A percentile compares a stretch with the other conserved stretches of the same genome.
phyloP scores from a whole-genome alignment of 1,284 basidiomycete species.

The Fomes fomentarius region DNA sequence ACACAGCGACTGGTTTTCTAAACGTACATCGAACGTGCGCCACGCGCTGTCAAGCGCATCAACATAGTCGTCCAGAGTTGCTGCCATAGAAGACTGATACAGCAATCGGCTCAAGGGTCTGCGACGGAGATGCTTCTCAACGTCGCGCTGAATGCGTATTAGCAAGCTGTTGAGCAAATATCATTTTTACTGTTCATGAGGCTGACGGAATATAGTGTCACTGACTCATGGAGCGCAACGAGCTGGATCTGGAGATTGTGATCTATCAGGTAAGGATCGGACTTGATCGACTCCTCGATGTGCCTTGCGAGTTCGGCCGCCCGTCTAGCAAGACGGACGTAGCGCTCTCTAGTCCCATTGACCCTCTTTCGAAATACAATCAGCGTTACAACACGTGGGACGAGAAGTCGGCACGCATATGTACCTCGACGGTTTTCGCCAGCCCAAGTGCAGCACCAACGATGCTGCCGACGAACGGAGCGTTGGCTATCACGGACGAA shows the following conservation, averaged over 20 bases:
- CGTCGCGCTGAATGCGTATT: slow-evolving; percentile 1
- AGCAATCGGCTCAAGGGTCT: slow-evolving; percentile 6
- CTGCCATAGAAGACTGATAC: slow-evolving; percentile 8
- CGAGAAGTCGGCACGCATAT: not conserved
- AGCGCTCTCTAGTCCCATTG: slow-evolving; percentile 3
- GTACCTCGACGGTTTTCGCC: slow-evolving; percentile 9
- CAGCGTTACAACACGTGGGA: not conserved
- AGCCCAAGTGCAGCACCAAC: slow-evolving; percentile 8
- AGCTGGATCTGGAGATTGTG: not conserved
- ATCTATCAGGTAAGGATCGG: slow-evolving; percentile 6
- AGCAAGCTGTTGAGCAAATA: not conserved
- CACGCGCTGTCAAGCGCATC: slow-evolving; percentile 10
- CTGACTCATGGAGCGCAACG: slow-evolving; percentile 5
- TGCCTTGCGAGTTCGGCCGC: slow-evolving; percentile 8
- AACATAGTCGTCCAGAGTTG: slow-evolving; percentile 8
- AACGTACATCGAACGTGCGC: slow-evolving; percentile 11
- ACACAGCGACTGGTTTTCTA: too few species aligned
- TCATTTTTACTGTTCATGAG: too few species aligned
- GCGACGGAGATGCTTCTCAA: slow-evolving; percentile 1
- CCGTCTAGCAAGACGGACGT: slow-evolving; percentile 10
- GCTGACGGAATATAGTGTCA: too few species aligned
- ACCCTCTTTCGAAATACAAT: not conserved
- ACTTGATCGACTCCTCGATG: slow-evolving; percentile 5
- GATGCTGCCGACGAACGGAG: slow-evolving; percentile 6
- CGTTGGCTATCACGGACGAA: slow-evolving; percentile 1